Base-by-base conservation (phyloP, 78 protist genomes). In the Guillardia theta region DNA sequence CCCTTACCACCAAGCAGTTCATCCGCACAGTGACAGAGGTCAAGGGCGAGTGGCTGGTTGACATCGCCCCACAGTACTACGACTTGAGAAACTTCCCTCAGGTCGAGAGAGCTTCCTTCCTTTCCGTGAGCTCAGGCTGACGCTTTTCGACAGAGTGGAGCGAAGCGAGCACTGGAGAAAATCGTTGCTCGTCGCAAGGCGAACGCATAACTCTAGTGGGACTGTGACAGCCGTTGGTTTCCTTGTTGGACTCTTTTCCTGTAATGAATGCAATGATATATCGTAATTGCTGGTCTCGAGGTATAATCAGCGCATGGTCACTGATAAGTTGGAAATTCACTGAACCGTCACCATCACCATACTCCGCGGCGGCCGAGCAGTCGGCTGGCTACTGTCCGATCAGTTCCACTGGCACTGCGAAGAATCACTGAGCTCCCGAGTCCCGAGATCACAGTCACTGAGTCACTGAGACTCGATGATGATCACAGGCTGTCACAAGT, bases 1-100 rank as follows among this genome's bases (percentile, higher is more conserved):
- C 99, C 48, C 97, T 98, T 64, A 99, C 99, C 30, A 88, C 97
- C 78, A 93, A 95, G 77, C 96, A 98, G 90, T 99, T 97, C 97
- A 97, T 99, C 83, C 95, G 99, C 87, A 98, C 99, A 43, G 96
- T 96, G 47, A 97, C 99, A 4, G 98, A 95, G 5, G 62, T 99
- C 50, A 64, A 95, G 88, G 78, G 12, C 21, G 12, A 64, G 12
- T 64, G 78, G 78, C 78, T 64, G 78, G 9, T 21, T 5, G 78
- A 64, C 12, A 64, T 64, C 39, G 98, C 99, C 4, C 98, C 98
- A 50, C 92, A 96, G 62, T 98, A 97, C 96, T 98, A 96, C 94
- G 99, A 97, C 90, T 50, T 97, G 83, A 2, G 48, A 39, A 95
- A 97, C 95, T 98, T 98, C 94, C 98, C 98, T 12, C n/a, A n/a